Evolutionary conservation across 306 rosid genomes (phyloP).

Genomic region (Luffa acutangula): DNA sequence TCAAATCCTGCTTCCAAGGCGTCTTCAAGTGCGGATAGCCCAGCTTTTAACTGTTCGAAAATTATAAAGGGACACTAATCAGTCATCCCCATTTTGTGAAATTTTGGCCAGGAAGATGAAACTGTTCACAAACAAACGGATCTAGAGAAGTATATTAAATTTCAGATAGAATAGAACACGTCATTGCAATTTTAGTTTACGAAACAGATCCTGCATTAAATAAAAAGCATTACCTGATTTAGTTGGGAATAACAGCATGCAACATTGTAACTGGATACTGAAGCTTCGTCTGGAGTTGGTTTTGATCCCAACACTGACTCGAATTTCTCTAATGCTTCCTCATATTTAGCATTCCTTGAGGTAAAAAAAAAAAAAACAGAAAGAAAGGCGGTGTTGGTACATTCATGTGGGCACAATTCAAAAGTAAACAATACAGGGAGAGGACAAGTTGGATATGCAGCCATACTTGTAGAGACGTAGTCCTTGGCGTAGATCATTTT

Average conservation of each 20-base stretch:
- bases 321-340: constrained; percentile 79
- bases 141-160: not conserved
- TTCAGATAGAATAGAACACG: not conserved
- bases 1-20: constrained; percentile 78
- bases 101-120: not conserved
- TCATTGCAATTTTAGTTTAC: not conserved
- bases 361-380: not conserved
- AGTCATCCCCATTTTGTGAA: not conserved
- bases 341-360: constrained; percentile 63
- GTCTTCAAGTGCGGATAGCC: constrained; percentile 89
- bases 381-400: not conserved
- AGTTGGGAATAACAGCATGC: constrained; percentile 93
- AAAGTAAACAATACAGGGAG: constrained; percentile 11
- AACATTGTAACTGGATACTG: constrained; percentile 90
- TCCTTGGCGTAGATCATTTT: constrained; percentile 68
- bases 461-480: constrained; percentile 71
- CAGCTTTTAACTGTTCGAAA: constrained; percentile 61
- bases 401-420: not conserved
- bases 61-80: not conserved
- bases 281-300: constrained; percentile 60
- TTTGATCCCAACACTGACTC: constrained; percentile 84
- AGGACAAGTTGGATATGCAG: not conserved
- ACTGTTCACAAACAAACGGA: constrained; percentile 15
- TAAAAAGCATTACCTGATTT: constrained; percentile 52
- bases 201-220: not conserved